phyloP scores from a whole-genome alignment of 164 flowering plant species.

The Santalum album region DNA sequence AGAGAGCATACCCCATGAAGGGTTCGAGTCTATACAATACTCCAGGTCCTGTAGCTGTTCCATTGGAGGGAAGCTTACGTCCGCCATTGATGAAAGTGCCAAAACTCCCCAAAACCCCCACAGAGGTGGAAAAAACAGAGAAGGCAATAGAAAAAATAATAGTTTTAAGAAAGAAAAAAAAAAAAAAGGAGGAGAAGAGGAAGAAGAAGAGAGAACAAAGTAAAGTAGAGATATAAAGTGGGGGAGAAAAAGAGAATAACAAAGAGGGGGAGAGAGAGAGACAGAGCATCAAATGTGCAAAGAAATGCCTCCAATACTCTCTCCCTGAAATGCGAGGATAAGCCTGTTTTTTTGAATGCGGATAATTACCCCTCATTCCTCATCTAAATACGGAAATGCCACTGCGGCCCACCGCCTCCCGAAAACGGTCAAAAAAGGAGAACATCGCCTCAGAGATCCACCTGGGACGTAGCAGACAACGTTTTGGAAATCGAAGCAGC shows the following conservation, averaged over 20 bases:
- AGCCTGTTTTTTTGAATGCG: too few relatives aligned
- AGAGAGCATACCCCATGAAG: conserved; percentile 67
- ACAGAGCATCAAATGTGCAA: background rate
- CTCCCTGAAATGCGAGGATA: too few relatives aligned
- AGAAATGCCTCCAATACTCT: background rate
- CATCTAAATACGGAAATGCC: background rate
- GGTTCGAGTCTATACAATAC: conserved; percentile 89
- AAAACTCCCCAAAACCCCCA: conserved; percentile 5
- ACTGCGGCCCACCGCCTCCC: background rate
- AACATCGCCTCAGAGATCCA: too few relatives aligned
- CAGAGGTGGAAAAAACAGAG: conserved; percentile 5
- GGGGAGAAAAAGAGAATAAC: conserved; percentile 12
- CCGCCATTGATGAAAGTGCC: conserved; percentile 53
- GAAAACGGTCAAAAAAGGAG: too few relatives aligned
- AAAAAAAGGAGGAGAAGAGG: conserved; percentile 9
- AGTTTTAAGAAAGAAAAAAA: background rate
- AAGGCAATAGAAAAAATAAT: background rate
- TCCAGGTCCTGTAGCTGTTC: conserved; percentile 93
- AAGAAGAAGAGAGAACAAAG: conserved; percentile 23
- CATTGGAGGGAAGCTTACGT: conserved; percentile 77
- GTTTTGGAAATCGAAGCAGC: too few relatives aligned
- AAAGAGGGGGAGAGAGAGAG: background rate
- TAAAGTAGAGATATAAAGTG: conserved; percentile 20
- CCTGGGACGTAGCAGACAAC: too few relatives aligned
- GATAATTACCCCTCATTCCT: too few relatives aligned